Evolutionary conservation across 2,329 filamentous ascomycete species (phyloP), one percentile per base, ranked within the genome.

Genomic region (Laburnicola sp.): DNA sequence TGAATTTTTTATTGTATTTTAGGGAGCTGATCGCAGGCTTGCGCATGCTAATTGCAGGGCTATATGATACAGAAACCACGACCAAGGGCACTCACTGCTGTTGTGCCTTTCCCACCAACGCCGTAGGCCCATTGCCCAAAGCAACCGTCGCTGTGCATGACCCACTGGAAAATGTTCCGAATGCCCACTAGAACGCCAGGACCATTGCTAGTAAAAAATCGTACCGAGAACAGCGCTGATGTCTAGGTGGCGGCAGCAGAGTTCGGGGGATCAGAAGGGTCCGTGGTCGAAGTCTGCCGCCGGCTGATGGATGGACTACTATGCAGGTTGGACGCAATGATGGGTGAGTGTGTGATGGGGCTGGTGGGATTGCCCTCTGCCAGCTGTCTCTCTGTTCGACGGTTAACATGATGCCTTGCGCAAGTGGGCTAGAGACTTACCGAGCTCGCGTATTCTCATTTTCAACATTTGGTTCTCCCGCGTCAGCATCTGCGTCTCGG

Each of bases 401-500:
- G 8, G 43, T 62, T 30, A 59, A 51, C 9, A 11, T 11, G 5
- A 34, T 23, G 42, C 30, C 2, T 38, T 6, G 9, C 37, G 2
- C 7, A 16, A 9, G 6, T 5, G 11, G 2, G 3, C 4, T 7
- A 0, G 4, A 10, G 8, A 50, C 56, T 60, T 74, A 88, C 87
- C 87, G 10, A 91, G 75, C 63, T 91, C 88, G 31, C 86, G 80
- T 52, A 91, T 88, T 42, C 89, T 80, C 68, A 86, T 81, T 54
- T 86, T 85, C 45, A 93, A 76, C 88, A 93, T 91, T 72, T 92
- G 88, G 60, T 92, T 93, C 75, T 92, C 89, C 25, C 89, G 80
- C 22, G 85, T 82, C 62, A 93, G 73, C 74, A 84, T 91, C 72
- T 90, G 87, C 1, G 88, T 90, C 74, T 93, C 89, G 3, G 88